Conservation (phyloP, 768 basidiomycete genomes). For the Goffeauzyma gilvescens region DNA sequence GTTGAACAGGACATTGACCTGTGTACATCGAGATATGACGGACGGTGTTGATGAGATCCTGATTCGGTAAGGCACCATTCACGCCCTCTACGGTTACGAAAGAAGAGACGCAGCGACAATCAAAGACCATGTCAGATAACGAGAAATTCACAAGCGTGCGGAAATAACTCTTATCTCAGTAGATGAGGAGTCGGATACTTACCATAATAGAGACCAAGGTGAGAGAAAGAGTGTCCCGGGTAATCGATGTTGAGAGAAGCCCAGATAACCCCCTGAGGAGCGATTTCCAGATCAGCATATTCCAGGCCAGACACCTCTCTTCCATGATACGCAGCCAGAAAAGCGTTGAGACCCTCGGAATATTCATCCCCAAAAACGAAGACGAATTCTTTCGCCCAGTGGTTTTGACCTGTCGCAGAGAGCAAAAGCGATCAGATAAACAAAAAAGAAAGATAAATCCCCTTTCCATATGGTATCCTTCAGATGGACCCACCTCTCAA, state of each 20-base stretch:
- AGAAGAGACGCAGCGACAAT: background rate
- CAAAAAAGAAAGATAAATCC: no score
- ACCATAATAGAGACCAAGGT: slow-evolving; percentile 91
- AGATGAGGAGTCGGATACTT: slow-evolving; percentile 16
- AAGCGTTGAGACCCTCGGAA: slow-evolving; percentile 81
- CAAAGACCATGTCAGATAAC: background rate
- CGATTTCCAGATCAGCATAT: slow-evolving; percentile 44
- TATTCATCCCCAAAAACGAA: slow-evolving; percentile 78
- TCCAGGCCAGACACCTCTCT: slow-evolving; percentile 44
- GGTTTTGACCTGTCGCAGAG: slow-evolving; percentile 28
- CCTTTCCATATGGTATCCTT: no score
- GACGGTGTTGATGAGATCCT: slow-evolving; percentile 77
- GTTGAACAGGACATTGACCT: slow-evolving; percentile 53
- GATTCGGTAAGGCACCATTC: slow-evolving; percentile 87
- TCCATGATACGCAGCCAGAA: slow-evolving; percentile 68
- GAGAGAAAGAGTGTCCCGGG: slow-evolving; percentile 87
- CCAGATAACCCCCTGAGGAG: slow-evolving; percentile 75
- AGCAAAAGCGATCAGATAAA: background rate
- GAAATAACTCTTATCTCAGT: no score
- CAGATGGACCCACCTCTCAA: slow-evolving; percentile 62
- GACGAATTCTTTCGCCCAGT: slow-evolving; percentile 88
- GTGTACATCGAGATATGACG: slow-evolving; percentile 49
- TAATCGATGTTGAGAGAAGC: slow-evolving; percentile 86
- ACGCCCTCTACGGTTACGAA: slow-evolving; percentile 94
- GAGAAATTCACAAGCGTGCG: background rate